Percentiles rank a stretch among this genome's conserved stretches.
phyloP scores from a whole-genome alignment of 805 yeast genomes.

The Phaffomyces antillensis region DNA sequence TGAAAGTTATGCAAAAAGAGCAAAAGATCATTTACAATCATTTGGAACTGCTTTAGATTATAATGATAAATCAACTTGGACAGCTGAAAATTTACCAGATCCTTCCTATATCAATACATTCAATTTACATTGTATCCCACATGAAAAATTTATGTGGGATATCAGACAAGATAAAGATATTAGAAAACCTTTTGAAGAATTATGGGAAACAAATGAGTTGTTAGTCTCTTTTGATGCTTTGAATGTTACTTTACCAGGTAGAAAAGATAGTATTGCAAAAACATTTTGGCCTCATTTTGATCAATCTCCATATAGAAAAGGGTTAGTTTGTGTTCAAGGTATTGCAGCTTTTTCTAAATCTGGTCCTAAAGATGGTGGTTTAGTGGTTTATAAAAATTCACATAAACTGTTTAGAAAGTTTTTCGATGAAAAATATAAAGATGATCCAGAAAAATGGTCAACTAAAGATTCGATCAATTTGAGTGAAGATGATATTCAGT shows the following conservation, averaged over 20 bases:
- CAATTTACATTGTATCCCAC: conserved; percentile 14
- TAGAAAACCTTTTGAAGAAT: conserved; percentile 17
- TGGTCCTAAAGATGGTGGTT: conserved; percentile 26
- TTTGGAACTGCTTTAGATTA: conserved; percentile 17
- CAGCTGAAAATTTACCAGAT: conserved; percentile 18
- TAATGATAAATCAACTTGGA: conserved; percentile 21
- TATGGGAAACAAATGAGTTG: conserved; percentile 26
- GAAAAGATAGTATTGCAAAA: conserved; percentile 8
- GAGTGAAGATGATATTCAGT: conserved; percentile 13
- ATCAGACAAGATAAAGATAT: conserved; percentile 22
- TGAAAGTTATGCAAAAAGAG: conserved; percentile 12
- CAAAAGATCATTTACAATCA: conserved; percentile 18
- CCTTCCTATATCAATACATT: conserved; percentile 11
- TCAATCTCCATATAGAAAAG: conserved; percentile 21
- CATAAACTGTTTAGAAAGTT: conserved; percentile 21
- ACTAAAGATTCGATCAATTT: conserved; percentile 9
- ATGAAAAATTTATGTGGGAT: conserved; percentile 27
- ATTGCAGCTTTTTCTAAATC: conserved; percentile 23
- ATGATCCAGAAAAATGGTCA: conserved; percentile 13
- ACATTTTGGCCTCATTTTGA: conserved; percentile 25
- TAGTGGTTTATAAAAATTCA: conserved; percentile 25
- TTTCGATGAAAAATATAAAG: conserved; percentile 6
- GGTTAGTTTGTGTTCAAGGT: conserved; percentile 18
- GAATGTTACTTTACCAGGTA: conserved; percentile 22
- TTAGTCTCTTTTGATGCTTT: conserved; percentile 25